phyloP scores from a whole-genome alignment of 805 yeast genomes.

The Debaryomyces castellii region DNA sequence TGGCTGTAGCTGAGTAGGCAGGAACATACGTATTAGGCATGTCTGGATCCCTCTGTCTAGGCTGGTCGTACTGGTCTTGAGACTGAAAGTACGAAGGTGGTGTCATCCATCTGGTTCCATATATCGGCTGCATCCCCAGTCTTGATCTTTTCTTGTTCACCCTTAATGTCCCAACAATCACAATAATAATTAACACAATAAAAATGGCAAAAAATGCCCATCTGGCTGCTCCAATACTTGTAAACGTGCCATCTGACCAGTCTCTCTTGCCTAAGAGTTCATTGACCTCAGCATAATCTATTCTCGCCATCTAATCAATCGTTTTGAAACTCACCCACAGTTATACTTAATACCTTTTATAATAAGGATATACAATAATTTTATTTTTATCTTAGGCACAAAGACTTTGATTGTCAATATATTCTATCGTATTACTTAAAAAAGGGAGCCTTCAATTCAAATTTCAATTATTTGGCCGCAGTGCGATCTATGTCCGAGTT shows the following conservation, averaged over 20 bases:
- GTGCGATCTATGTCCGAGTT: not conserved
- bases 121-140: constrained; percentile 56
- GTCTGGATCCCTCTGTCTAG: constrained; percentile 40
- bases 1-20: constrained; percentile 62
- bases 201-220: constrained; percentile 70
- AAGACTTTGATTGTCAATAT: not conserved
- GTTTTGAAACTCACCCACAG: not conserved
- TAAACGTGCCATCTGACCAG: constrained; percentile 10
- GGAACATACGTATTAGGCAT: constrained; percentile 55
- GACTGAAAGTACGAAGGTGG: constrained; percentile 78
- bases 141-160: constrained; percentile 53
- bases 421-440: not conserved
- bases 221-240: constrained; percentile 40
- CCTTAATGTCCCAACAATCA: constrained; percentile 51
- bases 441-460: not conserved
- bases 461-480: not conserved
- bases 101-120: constrained; percentile 83
- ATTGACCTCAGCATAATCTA: not conserved
- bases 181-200: constrained; percentile 45
- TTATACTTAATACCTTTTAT: not conserved
- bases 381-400: not conserved
- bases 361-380: not conserved
- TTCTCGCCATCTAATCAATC: not conserved
- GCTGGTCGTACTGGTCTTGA: constrained; percentile 54
- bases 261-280: constrained; percentile 11